Base-by-base conservation (phyloP, 768 basidiomycete genomes). In the Tremella yokohamensis region DNA sequence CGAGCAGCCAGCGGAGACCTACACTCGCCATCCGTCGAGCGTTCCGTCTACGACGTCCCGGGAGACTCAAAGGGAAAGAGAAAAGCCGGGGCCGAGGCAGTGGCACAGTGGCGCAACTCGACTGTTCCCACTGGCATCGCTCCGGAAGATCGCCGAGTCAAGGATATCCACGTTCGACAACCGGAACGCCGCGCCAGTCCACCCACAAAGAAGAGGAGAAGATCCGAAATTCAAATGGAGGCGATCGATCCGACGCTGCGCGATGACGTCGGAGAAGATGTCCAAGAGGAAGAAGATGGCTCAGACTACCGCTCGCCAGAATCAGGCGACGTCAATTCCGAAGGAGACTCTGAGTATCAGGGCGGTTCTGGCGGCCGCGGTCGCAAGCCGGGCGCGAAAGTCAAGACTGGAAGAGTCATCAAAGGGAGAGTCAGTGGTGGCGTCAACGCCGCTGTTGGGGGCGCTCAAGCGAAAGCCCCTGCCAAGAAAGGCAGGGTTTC, bases 11-110 rank as follows among this genome's bases (percentile, higher is more conserved):
- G n/a, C n/a, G 42, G 42, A 45, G 42, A 45, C 15, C 40, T 52
- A 1, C 62, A 60, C 26, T 38, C 58, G 1, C 24, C 54, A 8
- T 18, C 48, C 11, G 34, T 42, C 16, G 19, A 54, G 8, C 29
- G 29, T 34, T 24, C 54, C 18, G 45, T 56, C 4, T 57, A 53
- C n/a, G 49, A 52, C 15, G 45, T 48, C n/a, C 39, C 53, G 4
- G 57, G 53, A 29, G 70, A 72, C 11, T 53, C 56, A 34, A 69
- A 68, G 48, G 70, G 70, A 7, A 72, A 72, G 51, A 51, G 70
- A 8, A 72, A 72, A 52, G 70, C 70, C 7, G 70, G 70, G 3
- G 65, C 68, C 2, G 68, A 72, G 25, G 68, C 66, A 0, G 70
- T 72, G 2, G 65, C 64, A 20, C 66, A 72, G 58, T 72, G 70